phyloP scores from a whole-genome alignment of 495 filamentous ascomycete species.

The Podospora tetraspora region DNA sequence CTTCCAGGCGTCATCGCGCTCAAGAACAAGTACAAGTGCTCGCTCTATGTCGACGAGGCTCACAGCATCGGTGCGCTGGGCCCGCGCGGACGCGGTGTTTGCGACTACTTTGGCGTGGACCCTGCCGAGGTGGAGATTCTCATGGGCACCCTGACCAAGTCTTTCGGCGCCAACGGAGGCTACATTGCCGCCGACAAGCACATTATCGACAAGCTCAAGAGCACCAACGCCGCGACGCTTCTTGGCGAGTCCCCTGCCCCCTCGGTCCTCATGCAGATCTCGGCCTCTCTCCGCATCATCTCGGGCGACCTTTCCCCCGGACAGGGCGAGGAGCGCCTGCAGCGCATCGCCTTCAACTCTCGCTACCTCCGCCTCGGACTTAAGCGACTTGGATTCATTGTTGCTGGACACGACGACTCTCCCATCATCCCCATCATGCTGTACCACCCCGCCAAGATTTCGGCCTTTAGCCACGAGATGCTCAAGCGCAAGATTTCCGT shows the following conservation, averaged over 20 bases:
- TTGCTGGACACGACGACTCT: slow-evolving; percentile 95
- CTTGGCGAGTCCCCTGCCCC: slow-evolving; percentile 87
- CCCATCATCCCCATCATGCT: slow-evolving; percentile 92
- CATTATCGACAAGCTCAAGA: slow-evolving; percentile 85
- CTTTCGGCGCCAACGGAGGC: slow-evolving; percentile 95
- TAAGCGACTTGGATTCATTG: slow-evolving; percentile 94
- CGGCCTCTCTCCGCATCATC: slow-evolving; percentile 78
- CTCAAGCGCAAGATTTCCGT: slow-evolving; percentile 96
- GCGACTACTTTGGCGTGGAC: slow-evolving; percentile 93
- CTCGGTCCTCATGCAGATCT: slow-evolving; percentile 82
- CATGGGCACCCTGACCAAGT: slow-evolving; percentile 98
- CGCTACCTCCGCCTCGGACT: slow-evolving; percentile 93
- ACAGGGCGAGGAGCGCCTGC: slow-evolving; percentile 91
- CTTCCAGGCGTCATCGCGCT: slow-evolving; percentile 78
- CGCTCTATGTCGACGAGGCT: slow-evolving; percentile 92
- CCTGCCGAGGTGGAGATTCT: slow-evolving; percentile 86
- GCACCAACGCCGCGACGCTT: slow-evolving; percentile 77
- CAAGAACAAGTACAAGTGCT: slow-evolving; percentile 94
- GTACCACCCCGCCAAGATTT: slow-evolving; percentile 96
- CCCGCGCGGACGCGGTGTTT: slow-evolving; percentile 82
- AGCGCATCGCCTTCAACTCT: slow-evolving; percentile 97
- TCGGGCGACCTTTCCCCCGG: slow-evolving; percentile 79
- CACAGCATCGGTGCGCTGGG: slow-evolving; percentile 95
- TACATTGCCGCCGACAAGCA: slow-evolving; percentile 88
- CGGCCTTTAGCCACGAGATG: slow-evolving; percentile 98